These are phyloP conservation scores for Bisporella sp. DNA, from an alignment of 2,329 filamentous ascomycete genomes.

Conservation along the genomic window DNA sequence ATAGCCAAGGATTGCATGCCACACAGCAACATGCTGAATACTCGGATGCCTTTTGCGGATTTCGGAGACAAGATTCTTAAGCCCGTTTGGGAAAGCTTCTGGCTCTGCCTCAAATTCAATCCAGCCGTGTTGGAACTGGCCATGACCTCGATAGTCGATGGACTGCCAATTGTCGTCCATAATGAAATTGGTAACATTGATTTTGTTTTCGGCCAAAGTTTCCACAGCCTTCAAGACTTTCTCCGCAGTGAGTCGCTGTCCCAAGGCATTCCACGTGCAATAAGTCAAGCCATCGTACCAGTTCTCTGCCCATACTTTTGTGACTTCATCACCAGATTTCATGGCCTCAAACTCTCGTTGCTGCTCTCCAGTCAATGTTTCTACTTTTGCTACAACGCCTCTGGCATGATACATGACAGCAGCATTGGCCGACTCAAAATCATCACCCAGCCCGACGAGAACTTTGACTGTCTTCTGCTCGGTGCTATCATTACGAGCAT, in stretches of 20 bases:
- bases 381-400: constrained; percentile 45
- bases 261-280: constrained; percentile 94
- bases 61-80: constrained; percentile 62
- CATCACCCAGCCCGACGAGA: constrained; percentile 63
- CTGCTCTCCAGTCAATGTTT: constrained; percentile 35
- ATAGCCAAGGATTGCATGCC: constrained; percentile 84
- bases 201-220: constrained; percentile 59
- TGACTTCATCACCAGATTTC: constrained; percentile 38
- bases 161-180: constrained; percentile 98
- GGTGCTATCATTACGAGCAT: constrained; percentile 63
- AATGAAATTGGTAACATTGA: constrained; percentile 78
- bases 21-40: constrained; percentile 81
- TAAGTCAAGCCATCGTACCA: constrained; percentile 94
- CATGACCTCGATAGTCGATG: constrained; percentile 46
- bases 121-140: constrained; percentile 60
- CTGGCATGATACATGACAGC: constrained; percentile 86
- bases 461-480: constrained; percentile 50
- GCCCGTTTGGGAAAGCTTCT: constrained; percentile 69
- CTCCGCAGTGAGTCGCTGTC: constrained; percentile 72
- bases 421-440: constrained; percentile 69
- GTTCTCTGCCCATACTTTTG: constrained; percentile 62
- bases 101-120: constrained; percentile 80
- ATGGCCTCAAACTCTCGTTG: constrained; percentile 40
- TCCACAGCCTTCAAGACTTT: constrained; percentile 74
- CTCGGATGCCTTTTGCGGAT: constrained; percentile 65